A percentile compares a stretch with the other conserved stretches of the same genome.
Conservation (phyloP, 163 green algal species). For the Scenedesmus sp. region DNA sequence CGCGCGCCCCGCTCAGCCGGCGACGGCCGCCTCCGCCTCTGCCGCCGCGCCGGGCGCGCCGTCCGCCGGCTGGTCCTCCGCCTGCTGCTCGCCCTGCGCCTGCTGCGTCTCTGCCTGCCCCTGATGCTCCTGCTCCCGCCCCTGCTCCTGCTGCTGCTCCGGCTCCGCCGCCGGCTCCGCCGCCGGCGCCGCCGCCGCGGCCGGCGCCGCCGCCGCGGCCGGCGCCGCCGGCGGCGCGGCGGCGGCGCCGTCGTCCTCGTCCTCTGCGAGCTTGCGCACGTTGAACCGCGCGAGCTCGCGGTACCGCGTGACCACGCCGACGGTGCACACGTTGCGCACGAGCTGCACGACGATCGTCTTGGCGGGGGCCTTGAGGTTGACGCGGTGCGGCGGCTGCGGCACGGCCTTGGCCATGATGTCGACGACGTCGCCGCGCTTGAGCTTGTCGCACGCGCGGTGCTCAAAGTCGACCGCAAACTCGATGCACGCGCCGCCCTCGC, state of each 20-base stretch:
- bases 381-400: constrained; percentile 64
- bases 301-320: constrained; percentile 72
- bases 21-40: not conserved
- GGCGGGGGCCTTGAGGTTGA: constrained; percentile 73
- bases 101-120: constrained; percentile 19
- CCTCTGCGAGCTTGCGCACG: constrained; percentile 50
- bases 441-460: constrained; percentile 66
- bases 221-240: not conserved
- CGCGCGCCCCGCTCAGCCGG: no score
- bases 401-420: constrained; percentile 71
- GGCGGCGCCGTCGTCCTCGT: constrained; percentile 4
- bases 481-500: constrained; percentile 43
- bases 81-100: not conserved
- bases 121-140: not conserved
- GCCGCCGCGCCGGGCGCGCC: not conserved
- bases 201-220: not conserved
- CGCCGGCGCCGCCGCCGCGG: not conserved
- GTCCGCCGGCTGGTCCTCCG: not conserved
- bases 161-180: not conserved
- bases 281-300: constrained; percentile 78
- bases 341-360: constrained; percentile 85
- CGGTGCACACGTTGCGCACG: constrained; percentile 67
- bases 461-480: constrained; percentile 84
- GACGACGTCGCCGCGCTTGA: constrained; percentile 82
- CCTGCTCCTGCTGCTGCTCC: not conserved